phyloP scores from a whole-genome alignment of 2,329 filamentous ascomycete species.

The Neurospora sp. region DNA sequence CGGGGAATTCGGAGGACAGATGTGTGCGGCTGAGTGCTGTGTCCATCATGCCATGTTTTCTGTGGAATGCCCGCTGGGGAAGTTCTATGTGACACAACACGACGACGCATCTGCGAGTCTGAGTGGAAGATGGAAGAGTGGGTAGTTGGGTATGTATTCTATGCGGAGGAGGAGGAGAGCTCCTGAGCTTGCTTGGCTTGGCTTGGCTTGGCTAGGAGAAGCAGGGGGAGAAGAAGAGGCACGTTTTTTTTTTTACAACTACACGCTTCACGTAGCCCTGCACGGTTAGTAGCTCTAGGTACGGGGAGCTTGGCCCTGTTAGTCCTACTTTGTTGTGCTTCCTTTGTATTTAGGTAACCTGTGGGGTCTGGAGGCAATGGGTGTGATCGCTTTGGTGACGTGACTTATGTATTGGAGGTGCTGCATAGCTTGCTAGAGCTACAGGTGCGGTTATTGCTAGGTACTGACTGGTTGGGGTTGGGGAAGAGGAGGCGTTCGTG shows the following conservation, averaged over 20 bases:
- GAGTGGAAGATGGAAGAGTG: too few species aligned
- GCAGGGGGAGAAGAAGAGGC: too few species aligned
- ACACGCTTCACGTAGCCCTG: too few species aligned
- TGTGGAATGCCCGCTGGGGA: neutral
- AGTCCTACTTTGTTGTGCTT: neutral
- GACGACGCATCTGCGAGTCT: too few species aligned
- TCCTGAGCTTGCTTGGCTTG: too few species aligned
- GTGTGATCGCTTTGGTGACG: neutral
- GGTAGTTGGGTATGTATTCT: too few species aligned
- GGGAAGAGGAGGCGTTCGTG: neutral
- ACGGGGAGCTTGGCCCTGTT: too few species aligned
- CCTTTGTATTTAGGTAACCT: neutral
- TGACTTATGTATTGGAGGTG: neutral
- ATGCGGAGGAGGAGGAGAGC: too few species aligned
- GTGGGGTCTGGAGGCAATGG: neutral
- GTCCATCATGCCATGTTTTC: neutral
- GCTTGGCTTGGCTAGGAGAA: too few species aligned
- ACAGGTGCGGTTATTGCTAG: neutral
- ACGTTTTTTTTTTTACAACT: too few species aligned
- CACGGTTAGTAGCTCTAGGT: too few species aligned
- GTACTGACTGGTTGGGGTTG: neutral
- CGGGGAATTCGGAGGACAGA: neutral
- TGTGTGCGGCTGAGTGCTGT: neutral
- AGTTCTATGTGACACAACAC: too few species aligned
- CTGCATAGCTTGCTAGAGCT: neutral